Conservation (phyloP, 495 filamentous ascomycete species). For the Oleoguttula mirabilis region DNA sequence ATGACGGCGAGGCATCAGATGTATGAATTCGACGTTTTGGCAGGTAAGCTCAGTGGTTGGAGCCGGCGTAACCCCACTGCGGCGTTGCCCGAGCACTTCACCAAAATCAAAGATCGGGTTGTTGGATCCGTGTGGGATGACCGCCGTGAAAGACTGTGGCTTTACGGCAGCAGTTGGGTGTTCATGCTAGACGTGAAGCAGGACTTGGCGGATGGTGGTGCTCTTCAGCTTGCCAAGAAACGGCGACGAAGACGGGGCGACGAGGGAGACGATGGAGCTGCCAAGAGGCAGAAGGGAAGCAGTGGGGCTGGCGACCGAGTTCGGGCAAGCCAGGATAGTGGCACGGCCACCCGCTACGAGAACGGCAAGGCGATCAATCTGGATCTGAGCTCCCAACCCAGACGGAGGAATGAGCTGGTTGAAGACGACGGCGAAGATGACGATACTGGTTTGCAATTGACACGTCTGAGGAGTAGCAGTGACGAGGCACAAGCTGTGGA, state of each 20-base stretch:
- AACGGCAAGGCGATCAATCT: background rate
- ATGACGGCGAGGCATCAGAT: conserved; percentile 66
- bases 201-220: conserved; percentile 41
- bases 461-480: conserved; percentile 3
- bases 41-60: conserved; percentile 71
- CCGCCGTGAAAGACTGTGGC: conserved; percentile 56
- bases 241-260: conserved; percentile 21
- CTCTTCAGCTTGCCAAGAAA: conserved; percentile 15
- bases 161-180: conserved; percentile 74
- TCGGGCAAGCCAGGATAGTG: conserved; percentile 16
- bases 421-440: conserved; percentile 31
- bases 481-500: conserved; percentile 1
- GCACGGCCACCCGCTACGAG: conserved; percentile 14
- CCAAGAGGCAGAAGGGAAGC: conserved; percentile 36
- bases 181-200: conserved; percentile 83
- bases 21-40: conserved; percentile 60
- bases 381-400: conserved; percentile 37
- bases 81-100: conserved; percentile 60
- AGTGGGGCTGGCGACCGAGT: conserved; percentile 51
- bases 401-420: conserved; percentile 33
- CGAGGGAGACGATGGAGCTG: conserved; percentile 21
- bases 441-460: conserved; percentile 29
- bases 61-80: conserved; percentile 67
- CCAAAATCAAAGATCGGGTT: conserved; percentile 55
- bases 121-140: conserved; percentile 79